phyloP scores from a whole-genome alignment of 1,284 basidiomycete genomes.

The Ganoderma multipileum region DNA sequence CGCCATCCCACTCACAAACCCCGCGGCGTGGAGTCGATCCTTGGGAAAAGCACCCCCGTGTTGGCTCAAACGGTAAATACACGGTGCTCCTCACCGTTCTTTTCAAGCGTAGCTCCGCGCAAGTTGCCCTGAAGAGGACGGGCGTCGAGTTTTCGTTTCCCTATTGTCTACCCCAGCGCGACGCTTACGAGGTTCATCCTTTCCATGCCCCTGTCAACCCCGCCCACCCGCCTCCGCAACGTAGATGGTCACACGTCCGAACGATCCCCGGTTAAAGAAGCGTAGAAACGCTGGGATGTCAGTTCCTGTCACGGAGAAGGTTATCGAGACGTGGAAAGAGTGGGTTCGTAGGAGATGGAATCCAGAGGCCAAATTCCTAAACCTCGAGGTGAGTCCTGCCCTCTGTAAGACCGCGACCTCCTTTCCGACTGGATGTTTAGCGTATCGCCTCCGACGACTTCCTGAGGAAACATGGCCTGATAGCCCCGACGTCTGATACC shows the following conservation, averaged over 20 bases:
- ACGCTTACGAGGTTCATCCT: slow-evolving; percentile 47
- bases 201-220: slow-evolving; percentile 40
- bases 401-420: background rate
- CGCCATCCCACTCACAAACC: slow-evolving; percentile 64
- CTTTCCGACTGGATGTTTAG: slow-evolving; percentile 35
- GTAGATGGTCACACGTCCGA: slow-evolving; percentile 8
- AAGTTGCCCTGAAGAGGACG: slow-evolving; percentile 33
- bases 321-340: slow-evolving; percentile 71
- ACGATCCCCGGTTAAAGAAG: slow-evolving; percentile 1
- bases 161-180: slow-evolving; percentile 43
- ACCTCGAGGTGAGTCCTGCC: slow-evolving; percentile 71
- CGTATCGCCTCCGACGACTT: slow-evolving; percentile 76
- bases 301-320: slow-evolving; percentile 39
- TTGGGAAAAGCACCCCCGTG: slow-evolving; percentile 55
- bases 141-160: slow-evolving; percentile 39
- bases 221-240: slow-evolving; percentile 13
- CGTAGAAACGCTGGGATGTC: slow-evolving; percentile 6
- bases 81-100: slow-evolving; percentile 38
- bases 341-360: slow-evolving; percentile 77
- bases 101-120: slow-evolving; percentile 34
- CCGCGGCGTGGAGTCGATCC: slow-evolving; percentile 60
- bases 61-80: slow-evolving; percentile 63
- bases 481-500: slow-evolving; percentile 67
- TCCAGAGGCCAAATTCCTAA: slow-evolving; percentile 71
- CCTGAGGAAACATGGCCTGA: slow-evolving; percentile 69